Evolutionary conservation across 2,329 filamentous ascomycete species (phyloP).

Genomic region (Alternaria atra): DNA sequence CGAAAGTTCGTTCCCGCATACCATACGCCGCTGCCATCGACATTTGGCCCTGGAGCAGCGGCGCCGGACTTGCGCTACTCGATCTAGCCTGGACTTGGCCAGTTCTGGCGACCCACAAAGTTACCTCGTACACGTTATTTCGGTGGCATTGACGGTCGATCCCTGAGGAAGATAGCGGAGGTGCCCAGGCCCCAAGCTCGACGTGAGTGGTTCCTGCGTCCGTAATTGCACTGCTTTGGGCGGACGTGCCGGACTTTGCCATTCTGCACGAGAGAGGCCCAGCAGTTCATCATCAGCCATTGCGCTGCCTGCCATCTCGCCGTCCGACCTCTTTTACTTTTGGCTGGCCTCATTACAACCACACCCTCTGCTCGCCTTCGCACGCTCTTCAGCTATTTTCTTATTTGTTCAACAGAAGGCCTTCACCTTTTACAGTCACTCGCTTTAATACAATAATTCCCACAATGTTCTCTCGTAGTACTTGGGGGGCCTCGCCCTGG

Average conservation of each 20-base stretch:
- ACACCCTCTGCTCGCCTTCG: conserved; percentile 19
- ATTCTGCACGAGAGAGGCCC: conserved; percentile 13
- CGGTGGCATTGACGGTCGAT: conserved; percentile 26
- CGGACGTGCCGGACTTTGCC: conserved; percentile 17
- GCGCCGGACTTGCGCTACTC: conserved; percentile 11
- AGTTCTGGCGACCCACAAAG: conserved; percentile 21
- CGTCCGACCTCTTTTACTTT: conserved; percentile 14
- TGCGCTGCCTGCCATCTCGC: conserved; percentile 14
- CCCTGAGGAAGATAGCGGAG: conserved; percentile 16
- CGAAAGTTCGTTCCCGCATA: neutral
- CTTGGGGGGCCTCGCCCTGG: conserved; percentile 39
- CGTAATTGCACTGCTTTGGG: conserved; percentile 22
- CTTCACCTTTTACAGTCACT: conserved; percentile 28
- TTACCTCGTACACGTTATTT: conserved; percentile 34
- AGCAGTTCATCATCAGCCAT: conserved; percentile 21
- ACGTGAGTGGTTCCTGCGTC: conserved; percentile 22
- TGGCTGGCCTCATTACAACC: conserved; percentile 11
- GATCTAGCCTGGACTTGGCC: conserved; percentile 13
- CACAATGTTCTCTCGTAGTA: conserved; percentile 29
- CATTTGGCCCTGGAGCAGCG: neutral
- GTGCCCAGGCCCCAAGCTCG: conserved; percentile 11
- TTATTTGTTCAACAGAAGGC: conserved; percentile 20
- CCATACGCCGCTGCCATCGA: neutral
- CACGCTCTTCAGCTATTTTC: conserved; percentile 26
- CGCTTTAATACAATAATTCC: conserved; percentile 25